Evolutionary conservation across 1,284 basidiomycete genomes (phyloP).

Genomic region (Ceratorhiza oryzae-sativae): DNA sequence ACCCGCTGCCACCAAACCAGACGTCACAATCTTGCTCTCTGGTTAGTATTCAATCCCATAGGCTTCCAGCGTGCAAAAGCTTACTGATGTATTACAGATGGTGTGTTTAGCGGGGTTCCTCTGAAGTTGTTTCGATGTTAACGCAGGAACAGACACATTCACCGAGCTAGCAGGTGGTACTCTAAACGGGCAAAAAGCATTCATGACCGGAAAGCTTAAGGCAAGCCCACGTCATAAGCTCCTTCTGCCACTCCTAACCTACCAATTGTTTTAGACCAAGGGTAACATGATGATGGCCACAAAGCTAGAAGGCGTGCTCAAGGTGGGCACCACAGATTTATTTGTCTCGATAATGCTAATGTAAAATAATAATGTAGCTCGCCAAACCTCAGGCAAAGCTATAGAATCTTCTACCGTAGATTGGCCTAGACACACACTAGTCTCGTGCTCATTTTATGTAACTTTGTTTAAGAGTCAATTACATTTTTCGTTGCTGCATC

Average conservation of each 20-base stretch:
- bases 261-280: slow-evolving; percentile 60
- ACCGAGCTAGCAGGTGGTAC: slow-evolving; percentile 71
- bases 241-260: neutral
- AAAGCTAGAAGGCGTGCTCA: slow-evolving; percentile 83
- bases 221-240: slow-evolving; percentile 46
- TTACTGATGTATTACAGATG: slow-evolving; percentile 14
- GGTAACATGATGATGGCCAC: slow-evolving; percentile 90
- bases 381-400: slow-evolving; percentile 45
- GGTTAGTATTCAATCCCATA: slow-evolving; percentile 47
- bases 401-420: slow-evolving; percentile 39
- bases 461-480: neutral
- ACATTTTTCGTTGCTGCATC: neutral
- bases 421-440: neutral
- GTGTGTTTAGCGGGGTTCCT: neutral
- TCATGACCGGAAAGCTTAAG: slow-evolving; percentile 88
- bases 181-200: slow-evolving; percentile 90
- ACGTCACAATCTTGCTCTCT: slow-evolving; percentile 78
- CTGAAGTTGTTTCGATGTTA: neutral
- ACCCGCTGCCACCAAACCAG: slow-evolving; percentile 68
- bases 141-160: slow-evolving; percentile 58
- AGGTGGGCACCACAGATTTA: slow-evolving; percentile 58
- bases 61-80: neutral
- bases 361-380: slow-evolving; percentile 4
- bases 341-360: neutral
- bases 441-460: neutral